phyloP scores from a whole-genome alignment of 306 rosid species.

The Vicia sativa region DNA sequence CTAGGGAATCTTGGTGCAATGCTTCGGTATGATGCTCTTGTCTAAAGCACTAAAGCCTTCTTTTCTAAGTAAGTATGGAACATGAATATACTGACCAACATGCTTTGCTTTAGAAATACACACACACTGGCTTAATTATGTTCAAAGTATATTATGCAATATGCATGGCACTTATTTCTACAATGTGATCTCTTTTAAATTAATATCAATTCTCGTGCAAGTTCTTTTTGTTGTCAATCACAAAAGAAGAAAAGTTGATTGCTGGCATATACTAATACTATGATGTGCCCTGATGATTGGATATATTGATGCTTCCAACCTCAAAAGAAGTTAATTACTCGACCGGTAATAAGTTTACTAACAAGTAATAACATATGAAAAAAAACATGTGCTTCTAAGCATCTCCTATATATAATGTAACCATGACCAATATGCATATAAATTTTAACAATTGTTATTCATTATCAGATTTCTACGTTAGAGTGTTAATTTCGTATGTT shows the following conservation, averaged over 20 bases:
- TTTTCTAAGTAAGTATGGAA: slow-evolving; percentile 45
- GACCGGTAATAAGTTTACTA: slow-evolving; percentile 23
- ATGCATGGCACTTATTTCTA: slow-evolving; percentile 40
- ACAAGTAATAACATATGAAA: too few relatives aligned
- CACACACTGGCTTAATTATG: slow-evolving; percentile 27
- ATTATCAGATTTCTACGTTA: too few relatives aligned
- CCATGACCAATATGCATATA: too few relatives aligned
- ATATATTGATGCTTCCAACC: slow-evolving; percentile 26
- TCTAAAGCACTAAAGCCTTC: slow-evolving; percentile 45
- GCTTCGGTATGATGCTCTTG: slow-evolving; percentile 30
- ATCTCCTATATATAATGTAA: too few relatives aligned
- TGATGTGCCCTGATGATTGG: slow-evolving; percentile 18
- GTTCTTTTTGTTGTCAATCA: slow-evolving; percentile 36
- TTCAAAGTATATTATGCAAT: slow-evolving; percentile 33
- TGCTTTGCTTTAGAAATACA: slow-evolving; percentile 49
- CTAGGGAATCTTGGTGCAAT: neutral
- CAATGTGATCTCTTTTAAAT: slow-evolving; percentile 29
- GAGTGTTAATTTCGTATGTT: too few relatives aligned
- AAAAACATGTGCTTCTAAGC: too few relatives aligned
- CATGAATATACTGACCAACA: slow-evolving; percentile 41
- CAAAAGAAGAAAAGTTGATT: slow-evolving; percentile 43
- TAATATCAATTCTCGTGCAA: slow-evolving; percentile 45
- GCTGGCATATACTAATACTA: slow-evolving; percentile 22
- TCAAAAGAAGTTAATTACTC: slow-evolving; percentile 33
- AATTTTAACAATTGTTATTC: too few relatives aligned